phyloP scores from a whole-genome alignment of 345 rosid genomes.

The Triadica sebifera region DNA sequence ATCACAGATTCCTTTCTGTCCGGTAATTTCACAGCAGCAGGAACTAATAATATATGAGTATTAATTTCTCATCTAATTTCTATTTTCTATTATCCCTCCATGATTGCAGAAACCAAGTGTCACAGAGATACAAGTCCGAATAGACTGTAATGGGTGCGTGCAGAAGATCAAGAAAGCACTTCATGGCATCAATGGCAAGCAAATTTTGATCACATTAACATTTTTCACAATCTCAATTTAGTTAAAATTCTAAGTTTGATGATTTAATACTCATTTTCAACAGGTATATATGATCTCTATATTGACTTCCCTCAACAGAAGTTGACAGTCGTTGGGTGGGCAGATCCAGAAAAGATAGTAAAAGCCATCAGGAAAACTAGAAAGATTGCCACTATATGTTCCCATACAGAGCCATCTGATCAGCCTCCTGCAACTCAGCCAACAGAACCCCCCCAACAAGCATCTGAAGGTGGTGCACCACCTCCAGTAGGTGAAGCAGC shows the following conservation, averaged over 20 bases:
- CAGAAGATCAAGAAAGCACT: constrained; percentile 74
- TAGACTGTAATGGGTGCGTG: constrained; percentile 78
- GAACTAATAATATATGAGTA: not conserved
- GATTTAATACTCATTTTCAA: not conserved
- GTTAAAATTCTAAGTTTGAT: not conserved
- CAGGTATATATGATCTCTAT: constrained; percentile 61
- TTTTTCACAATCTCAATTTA: not conserved
- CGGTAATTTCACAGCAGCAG: not conserved
- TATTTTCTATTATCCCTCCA: not conserved
- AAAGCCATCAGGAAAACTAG: constrained; percentile 65
- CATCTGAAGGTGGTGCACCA: constrained; percentile 35
- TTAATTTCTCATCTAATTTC: not conserved
- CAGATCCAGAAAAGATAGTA: constrained; percentile 58
- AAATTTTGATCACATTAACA: not conserved
- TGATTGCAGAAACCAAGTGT: constrained; percentile 53
- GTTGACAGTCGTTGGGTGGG: constrained; percentile 65
- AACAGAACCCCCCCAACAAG: constrained; percentile 29
- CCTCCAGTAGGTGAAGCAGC: constrained; percentile 25
- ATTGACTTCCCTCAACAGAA: constrained; percentile 65
- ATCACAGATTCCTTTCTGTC: not conserved
- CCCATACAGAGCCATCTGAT: constrained; percentile 43
- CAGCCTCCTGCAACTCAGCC: constrained; percentile 40
- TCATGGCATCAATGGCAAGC: constrained; percentile 57
- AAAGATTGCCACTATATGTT: constrained; percentile 57
- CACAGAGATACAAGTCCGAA: constrained; percentile 64